These are phyloP conservation scores for Rhizoclosmatium globosum DNA, from an alignment of 192 early-diverging fungal species.

Conservation along the genomic window DNA sequence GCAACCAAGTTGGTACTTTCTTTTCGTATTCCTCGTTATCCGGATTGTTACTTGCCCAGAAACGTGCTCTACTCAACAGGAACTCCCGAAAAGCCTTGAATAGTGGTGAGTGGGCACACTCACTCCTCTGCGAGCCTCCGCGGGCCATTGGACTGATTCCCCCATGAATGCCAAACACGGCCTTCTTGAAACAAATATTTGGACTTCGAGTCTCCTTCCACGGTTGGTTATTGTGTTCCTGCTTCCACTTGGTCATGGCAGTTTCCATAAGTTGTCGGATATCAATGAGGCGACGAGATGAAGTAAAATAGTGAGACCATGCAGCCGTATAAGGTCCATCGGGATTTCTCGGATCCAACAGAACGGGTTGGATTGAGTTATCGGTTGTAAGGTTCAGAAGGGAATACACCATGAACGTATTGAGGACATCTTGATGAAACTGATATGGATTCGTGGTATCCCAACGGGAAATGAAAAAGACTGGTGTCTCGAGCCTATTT, in stretches of 20 bases:
- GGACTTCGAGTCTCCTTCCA: not conserved
- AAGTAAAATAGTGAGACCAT: conserved; percentile 33
- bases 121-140: not conserved
- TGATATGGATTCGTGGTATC: conserved; percentile 46
- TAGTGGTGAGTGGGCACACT: conserved; percentile 16
- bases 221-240: not conserved
- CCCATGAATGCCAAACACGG: conserved; percentile 39
- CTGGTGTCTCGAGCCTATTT: conserved; percentile 28
- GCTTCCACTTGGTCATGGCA: not conserved
- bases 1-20: not conserved
- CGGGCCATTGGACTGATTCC: conserved; percentile 32
- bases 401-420: conserved; percentile 40
- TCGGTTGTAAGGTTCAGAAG: conserved; percentile 17
- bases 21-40: not conserved
- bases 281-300: conserved; percentile 19
- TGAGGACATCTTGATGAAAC: conserved; percentile 40
- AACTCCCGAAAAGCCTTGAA: conserved; percentile 34
- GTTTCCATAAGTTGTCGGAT: conserved; percentile 3
- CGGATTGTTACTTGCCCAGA: not conserved
- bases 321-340: conserved; percentile 36
- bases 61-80: conserved; percentile 17
- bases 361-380: conserved; percentile 31
- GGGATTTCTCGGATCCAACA: conserved; percentile 25
- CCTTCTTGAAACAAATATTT: conserved; percentile 13
- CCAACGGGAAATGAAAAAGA: conserved; percentile 37